Evolutionary conservation across 1,284 basidiomycete species (phyloP), one percentile per base, ranked within the genome.

Genomic region (Chalciporus piperatoides): DNA sequence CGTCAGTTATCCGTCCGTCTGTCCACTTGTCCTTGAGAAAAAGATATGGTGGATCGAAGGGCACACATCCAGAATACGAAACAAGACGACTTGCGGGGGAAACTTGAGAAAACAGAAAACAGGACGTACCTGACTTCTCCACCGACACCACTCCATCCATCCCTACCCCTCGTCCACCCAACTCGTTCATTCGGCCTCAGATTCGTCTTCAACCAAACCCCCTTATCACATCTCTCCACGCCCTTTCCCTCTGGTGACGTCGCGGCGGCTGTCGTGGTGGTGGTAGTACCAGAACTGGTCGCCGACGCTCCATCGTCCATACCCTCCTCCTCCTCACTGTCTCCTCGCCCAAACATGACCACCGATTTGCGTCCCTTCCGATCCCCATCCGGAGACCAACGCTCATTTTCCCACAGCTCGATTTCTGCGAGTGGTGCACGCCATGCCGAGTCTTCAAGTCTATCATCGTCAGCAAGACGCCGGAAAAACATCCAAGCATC

Each of bases 351-450:
- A 5, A 51, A 43, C 2, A 27, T 33, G 1, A 44, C 46, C 7
- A 41, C 24, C 0, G 61, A 60, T 28, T 36, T 62, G 4, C 51
- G 48, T 2, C 51, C 48, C 38, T 49, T 63, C 2, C 7, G n/a
- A 4, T 56, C 50, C 3, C 41, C 3, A 7, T 57, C 44, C 2
- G 57, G 50, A 1, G 51, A 67, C 69, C 78, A 81, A 14, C 87
- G 73, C 62, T 90, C 85, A 63, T 90, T 90, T 72, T 90, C 88
- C 73, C 79, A 90, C 14, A 90, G 62, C 61, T 88, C 84, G 7
- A 90, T 84, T 39, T 82, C 77, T 3, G 77, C 65, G 63, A 83
- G 74, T 56, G 82, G 78, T 2, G 80, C 72, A 2, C 68, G 70
- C 84, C 85, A 88, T 45, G 79, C 79, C 19, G 63, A 67, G 59